phyloP scores from a whole-genome alignment of 1,284 basidiomycete genomes.

The Phenoliferia sp. region DNA sequence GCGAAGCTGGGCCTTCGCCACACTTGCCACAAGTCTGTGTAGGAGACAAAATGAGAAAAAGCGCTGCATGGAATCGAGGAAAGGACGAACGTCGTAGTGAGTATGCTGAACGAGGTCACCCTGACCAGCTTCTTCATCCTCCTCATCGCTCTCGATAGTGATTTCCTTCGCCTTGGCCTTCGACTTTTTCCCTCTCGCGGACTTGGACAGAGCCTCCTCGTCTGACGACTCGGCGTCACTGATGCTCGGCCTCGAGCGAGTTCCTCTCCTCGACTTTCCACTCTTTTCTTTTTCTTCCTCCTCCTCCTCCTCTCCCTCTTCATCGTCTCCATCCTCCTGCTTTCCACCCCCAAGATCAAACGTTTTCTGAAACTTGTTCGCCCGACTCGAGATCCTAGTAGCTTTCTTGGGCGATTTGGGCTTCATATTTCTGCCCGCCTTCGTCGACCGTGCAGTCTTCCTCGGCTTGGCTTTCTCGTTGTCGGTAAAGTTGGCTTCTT shows the following conservation, averaged over 20 bases:
- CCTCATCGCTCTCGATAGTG: not conserved
- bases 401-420: not conserved
- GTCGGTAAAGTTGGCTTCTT: not conserved
- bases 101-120: slow-evolving; percentile 10
- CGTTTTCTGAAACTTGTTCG: not conserved
- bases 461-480: not conserved
- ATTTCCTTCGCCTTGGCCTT: not conserved
- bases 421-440: not conserved
- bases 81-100: slow-evolving; percentile 6
- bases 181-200: not conserved
- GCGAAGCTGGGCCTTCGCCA: not conserved
- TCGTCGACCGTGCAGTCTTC: not conserved
- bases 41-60: not conserved
- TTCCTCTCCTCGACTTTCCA: not conserved
- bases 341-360: not conserved
- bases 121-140: not conserved
- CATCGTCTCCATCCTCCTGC: not conserved
- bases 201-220: not conserved
- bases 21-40: slow-evolving; percentile 18
- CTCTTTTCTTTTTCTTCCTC: not conserved
- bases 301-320: not conserved
- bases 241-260: not conserved
- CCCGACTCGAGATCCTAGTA: not conserved
- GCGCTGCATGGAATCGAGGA: not conserved
- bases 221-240: not conserved